Evolutionary conservation across 495 filamentous ascomycete species (phyloP).

Genomic region (Lasiosphaeria hispida): DNA sequence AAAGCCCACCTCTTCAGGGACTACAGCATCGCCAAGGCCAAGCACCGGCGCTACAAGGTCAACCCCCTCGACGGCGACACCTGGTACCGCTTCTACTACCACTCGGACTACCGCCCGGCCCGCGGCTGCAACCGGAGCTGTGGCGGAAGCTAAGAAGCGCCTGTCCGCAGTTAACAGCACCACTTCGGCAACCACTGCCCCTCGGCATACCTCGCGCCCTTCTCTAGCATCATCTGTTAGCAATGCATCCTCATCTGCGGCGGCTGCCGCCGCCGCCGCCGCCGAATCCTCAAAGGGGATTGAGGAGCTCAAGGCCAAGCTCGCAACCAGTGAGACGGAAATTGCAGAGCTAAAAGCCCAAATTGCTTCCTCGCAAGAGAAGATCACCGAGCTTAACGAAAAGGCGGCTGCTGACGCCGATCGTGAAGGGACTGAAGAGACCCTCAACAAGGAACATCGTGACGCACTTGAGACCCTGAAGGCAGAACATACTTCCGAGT

Average conservation of each 20-base stretch:
- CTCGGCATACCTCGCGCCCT: conserved; percentile 37
- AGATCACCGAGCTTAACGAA: conserved; percentile 40
- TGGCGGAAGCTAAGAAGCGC: conserved; percentile 49
- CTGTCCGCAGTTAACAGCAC: conserved; percentile 39
- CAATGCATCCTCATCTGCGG: conserved; percentile 30
- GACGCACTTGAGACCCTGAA: conserved; percentile 44
- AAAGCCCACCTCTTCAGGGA: conserved; percentile 37
- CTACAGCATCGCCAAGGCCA: conserved; percentile 28
- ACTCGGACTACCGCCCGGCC: conserved; percentile 30
- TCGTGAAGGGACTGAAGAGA: conserved; percentile 13
- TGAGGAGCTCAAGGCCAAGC: conserved; percentile 52
- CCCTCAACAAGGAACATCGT: conserved; percentile 37
- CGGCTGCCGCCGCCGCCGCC: conserved; percentile 27
- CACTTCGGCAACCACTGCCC: conserved; percentile 16
- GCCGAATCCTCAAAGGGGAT: conserved; percentile 46
- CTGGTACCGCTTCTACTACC: conserved; percentile 21
- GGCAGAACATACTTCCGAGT: conserved; percentile 45
- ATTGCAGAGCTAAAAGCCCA: conserved; percentile 49
- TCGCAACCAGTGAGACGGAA: conserved; percentile 44
- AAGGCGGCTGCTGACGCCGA: conserved; percentile 32
- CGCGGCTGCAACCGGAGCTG: conserved; percentile 31
- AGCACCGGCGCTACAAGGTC: conserved; percentile 27
- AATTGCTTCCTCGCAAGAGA: conserved; percentile 44
- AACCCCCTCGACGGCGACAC: conserved; percentile 16
- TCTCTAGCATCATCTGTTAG: conserved; percentile 34